A percentile compares a stretch with the other conserved stretches of the same genome.
phyloP scores from a whole-genome alignment of 192 early-diverging fungal species.

The Umbelopsis sp. region DNA sequence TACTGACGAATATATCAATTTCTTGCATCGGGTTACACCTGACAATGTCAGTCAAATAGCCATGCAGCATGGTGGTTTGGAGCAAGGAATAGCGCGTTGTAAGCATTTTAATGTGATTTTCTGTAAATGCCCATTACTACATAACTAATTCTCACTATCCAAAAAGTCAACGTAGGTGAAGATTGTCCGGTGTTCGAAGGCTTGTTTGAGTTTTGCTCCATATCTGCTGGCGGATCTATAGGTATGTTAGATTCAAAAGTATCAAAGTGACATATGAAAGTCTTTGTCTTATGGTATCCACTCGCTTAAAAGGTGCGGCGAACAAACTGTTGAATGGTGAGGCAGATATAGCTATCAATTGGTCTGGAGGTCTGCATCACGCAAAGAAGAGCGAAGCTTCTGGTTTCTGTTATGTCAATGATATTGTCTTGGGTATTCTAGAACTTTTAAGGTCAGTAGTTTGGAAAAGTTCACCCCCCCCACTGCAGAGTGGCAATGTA shows the following conservation, averaged over 20 bases:
- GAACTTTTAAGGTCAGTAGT: conserved; percentile 75
- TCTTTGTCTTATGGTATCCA: not conserved
- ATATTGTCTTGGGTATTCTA: conserved; percentile 86
- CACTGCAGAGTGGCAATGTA: too few species aligned
- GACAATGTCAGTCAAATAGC: conserved; percentile 65
- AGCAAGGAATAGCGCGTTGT: conserved; percentile 53
- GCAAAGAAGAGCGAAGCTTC: conserved; percentile 85
- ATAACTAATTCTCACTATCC: not conserved
- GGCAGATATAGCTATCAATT: conserved; percentile 79
- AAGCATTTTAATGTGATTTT: conserved; percentile 22
- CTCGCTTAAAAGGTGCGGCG: conserved; percentile 51
- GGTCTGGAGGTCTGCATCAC: conserved; percentile 89
- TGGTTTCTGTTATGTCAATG: conserved; percentile 96
- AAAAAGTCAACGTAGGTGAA: conserved; percentile 77
- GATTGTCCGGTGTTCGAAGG: conserved; percentile 99
- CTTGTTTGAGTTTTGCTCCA: conserved; percentile 89
- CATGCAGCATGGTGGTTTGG: conserved; percentile 58
- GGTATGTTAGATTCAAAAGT: conserved; percentile 40
- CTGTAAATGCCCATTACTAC: not conserved
- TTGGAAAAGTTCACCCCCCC: not conserved
- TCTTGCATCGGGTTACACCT: conserved; percentile 75
- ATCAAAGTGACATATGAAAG: not conserved
- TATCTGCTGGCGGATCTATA: conserved; percentile 91
- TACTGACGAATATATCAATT: conserved; percentile 91
- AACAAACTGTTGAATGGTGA: conserved; percentile 59